Conservation (phyloP, 305 asterid species). For the Solanum chacoense region DNA sequence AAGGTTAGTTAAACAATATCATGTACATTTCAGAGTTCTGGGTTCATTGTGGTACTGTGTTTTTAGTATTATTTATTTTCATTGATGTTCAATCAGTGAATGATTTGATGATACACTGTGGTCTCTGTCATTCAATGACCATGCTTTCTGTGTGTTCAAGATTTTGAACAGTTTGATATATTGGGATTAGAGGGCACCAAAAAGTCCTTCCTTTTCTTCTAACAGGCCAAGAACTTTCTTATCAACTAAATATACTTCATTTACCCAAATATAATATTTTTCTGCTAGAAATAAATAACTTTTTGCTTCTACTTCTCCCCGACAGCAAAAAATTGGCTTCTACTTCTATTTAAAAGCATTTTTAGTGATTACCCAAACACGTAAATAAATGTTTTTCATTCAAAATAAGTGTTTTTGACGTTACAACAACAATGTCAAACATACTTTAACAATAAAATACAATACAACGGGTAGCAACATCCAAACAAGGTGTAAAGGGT, state of each 20-base stretch:
- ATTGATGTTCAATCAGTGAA: not conserved
- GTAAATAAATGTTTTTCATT: not conserved
- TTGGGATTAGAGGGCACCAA: not conserved
- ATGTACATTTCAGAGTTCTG: not conserved
- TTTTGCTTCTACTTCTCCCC: not conserved
- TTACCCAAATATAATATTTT: not conserved
- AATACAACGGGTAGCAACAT: not conserved
- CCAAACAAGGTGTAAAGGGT: not conserved
- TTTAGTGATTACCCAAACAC: not conserved
- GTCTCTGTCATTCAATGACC: not conserved
- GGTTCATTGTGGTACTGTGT: not conserved
- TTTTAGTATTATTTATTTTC: not conserved
- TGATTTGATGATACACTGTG: not conserved
- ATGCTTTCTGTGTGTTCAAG: not conserved
- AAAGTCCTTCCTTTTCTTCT: not conserved
- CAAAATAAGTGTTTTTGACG: not conserved
- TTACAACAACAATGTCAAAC: not conserved
- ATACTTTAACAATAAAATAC: not conserved
- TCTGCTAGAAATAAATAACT: not conserved
- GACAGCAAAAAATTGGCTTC: not conserved
- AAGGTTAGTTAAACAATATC: not conserved
- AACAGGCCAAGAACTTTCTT: not conserved
- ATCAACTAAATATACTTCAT: not conserved
- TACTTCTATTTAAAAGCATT: not conserved
- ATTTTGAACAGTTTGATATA: not conserved